Conservation (phyloP, 768 basidiomycete species). For the Tricholoma furcatifolium region DNA sequence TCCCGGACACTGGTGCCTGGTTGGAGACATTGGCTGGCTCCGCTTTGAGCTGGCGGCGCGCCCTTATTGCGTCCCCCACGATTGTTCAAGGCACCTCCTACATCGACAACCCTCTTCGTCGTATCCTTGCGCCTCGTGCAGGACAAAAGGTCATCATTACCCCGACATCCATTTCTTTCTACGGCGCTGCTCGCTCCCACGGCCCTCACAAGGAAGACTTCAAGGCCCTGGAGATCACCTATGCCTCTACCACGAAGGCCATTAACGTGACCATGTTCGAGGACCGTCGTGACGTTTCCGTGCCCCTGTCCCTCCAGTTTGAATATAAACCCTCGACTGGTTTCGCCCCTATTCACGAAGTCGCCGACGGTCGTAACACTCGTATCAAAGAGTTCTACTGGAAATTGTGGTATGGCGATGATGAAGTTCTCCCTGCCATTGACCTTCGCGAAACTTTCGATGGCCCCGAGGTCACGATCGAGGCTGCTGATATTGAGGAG, state of each 20-base stretch:
- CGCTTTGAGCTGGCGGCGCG: conserved; percentile 83
- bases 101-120: conserved; percentile 85
- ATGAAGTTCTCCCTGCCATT: conserved; percentile 73
- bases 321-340: conserved; percentile 85
- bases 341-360: conserved; percentile 91
- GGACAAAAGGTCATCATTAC: conserved; percentile 76
- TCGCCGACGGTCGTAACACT: conserved; percentile 77
- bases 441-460: conserved; percentile 80
- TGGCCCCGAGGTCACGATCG: conserved; percentile 83
- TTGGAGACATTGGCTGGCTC: conserved; percentile 80
- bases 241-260: conserved; percentile 43
- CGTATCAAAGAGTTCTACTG: conserved; percentile 98
- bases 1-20: conserved; percentile 74
- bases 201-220: conserved; percentile 72
- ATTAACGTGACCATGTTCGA: conserved; percentile 82
- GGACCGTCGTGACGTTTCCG: conserved; percentile 71
- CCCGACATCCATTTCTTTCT: conserved; percentile 62
- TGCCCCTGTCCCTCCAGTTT: conserved; percentile 84
- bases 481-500: conserved; percentile 72
- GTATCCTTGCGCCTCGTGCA: conserved; percentile 78
- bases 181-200: conserved; percentile 78
- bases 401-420: conserved; percentile 96
- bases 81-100: conserved; percentile 87
- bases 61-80: conserved; percentile 76
- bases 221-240: conserved; percentile 81